Evolutionary conservation across 495 filamentous ascomycete genomes (phyloP).

Genomic region (Penicillium steckii): DNA sequence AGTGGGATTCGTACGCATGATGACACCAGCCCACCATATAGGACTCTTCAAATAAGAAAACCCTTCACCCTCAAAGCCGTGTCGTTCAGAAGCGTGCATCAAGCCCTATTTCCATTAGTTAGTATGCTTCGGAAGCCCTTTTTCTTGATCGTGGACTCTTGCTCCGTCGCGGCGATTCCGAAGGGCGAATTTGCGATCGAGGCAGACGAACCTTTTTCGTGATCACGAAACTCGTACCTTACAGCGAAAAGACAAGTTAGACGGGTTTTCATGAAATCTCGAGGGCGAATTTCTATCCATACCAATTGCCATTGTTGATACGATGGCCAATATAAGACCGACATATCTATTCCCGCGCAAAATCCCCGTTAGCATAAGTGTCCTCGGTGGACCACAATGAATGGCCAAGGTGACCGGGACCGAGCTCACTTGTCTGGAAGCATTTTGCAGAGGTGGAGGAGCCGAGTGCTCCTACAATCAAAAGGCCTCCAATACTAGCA

Average conservation of each 20-base stretch:
- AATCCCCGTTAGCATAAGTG: conserved; percentile 35
- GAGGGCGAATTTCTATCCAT: conserved; percentile 44
- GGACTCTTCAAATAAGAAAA: conserved; percentile 90
- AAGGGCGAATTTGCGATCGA: conserved; percentile 6
- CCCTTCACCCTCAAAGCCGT: conserved; percentile 96
- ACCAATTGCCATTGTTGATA: conserved; percentile 92
- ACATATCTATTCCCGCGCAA: conserved; percentile 66
- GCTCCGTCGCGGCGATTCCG: not conserved
- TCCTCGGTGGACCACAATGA: conserved; percentile 9
- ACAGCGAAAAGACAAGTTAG: conserved; percentile 20
- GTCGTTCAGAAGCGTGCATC: conserved; percentile 81
- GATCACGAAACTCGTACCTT: conserved; percentile 92
- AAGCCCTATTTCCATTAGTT: conserved; percentile 61
- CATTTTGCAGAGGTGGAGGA: conserved; percentile 56
- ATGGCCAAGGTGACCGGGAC: not conserved
- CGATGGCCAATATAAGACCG: conserved; percentile 83
- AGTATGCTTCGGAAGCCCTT: conserved; percentile 6
- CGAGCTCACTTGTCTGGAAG: conserved; percentile 79
- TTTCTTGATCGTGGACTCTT: not conserved
- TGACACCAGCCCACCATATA: conserved; percentile 92
- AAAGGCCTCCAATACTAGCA: conserved; percentile 40
- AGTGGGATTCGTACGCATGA: conserved; percentile 62
- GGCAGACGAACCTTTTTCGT: conserved; percentile 74
- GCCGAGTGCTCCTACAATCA: conserved; percentile 40
- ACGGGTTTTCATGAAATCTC: not conserved